Percentiles rank a stretch among this genome's conserved stretches.
Evolutionary conservation across 2,329 filamentous ascomycete genomes (phyloP).

Genomic region (Colletotrichum godetiae): DNA sequence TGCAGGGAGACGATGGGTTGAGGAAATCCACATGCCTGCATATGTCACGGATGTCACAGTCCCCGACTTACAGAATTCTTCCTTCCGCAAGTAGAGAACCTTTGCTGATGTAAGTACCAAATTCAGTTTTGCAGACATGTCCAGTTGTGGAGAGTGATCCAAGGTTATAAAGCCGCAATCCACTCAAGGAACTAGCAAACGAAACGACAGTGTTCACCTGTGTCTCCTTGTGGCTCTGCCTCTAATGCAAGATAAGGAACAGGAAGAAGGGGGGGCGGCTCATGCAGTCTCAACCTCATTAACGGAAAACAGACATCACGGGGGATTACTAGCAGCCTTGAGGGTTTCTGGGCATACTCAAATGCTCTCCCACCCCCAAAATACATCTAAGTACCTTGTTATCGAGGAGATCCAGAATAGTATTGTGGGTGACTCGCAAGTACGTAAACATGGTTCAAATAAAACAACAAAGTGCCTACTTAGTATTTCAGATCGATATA

Average conservation of each 20-base stretch:
- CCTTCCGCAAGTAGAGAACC: neutral
- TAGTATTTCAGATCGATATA: too few species aligned
- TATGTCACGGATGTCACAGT: neutral
- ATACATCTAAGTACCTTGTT: neutral
- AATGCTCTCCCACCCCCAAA: constrained; percentile 1
- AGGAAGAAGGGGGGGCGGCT: neutral
- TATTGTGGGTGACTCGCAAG: too few species aligned
- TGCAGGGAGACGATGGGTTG: neutral
- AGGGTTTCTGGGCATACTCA: neutral
- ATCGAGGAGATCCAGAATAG: too few species aligned
- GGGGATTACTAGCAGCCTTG: neutral
- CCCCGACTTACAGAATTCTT: neutral
- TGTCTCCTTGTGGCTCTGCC: neutral
- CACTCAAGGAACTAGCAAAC: neutral
- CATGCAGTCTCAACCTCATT: neutral
- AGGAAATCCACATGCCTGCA: neutral
- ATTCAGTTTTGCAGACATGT: too few species aligned
- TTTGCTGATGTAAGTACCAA: neutral
- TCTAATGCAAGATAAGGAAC: neutral
- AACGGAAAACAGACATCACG: neutral
- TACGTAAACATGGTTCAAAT: too few species aligned
- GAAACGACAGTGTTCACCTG: neutral
- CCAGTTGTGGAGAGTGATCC: neutral
- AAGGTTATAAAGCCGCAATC: neutral
- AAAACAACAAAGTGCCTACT: too few species aligned